Evolutionary conservation across 257 asterid genomes (phyloP), one percentile per base, ranked within the genome.

Genomic region (Salvia hispanica): DNA sequence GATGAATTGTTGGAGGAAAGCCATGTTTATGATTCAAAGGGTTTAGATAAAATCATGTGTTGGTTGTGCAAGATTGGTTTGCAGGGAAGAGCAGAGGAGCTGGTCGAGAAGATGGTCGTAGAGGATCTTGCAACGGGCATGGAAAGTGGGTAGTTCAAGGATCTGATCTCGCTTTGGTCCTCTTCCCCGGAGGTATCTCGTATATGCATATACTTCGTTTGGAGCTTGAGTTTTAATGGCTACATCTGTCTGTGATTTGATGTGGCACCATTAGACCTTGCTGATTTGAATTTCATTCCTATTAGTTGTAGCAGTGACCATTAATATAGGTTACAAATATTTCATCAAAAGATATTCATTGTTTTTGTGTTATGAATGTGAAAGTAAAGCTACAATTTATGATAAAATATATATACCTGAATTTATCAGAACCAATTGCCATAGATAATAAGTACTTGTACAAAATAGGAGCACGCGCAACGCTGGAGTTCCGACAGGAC

Each of bases 1-100:
- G 64, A 72, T 6, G 81, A 80, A 48, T 76, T 76, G 85, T 53
- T 86, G 64, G 74, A 37, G 9, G 54, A 40, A 39, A 78, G 67
- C 54, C 31, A 54, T 16, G 62, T 72, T 72, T 78, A 74, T 64
- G 67, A 10, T 37, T 69, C 79, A 1, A 43, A 28, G 25, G 60
- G 69, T 43, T 59, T 74, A 34, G 85, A 82, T 75, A 72, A 72
- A 57, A 46, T 84, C 4, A 34, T 79, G 15, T 67, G 77, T 40
- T 61, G 72, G 66, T 58, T 73, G 47, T 78, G 83, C 77, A 66
- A 71, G 59, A 73, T 11, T 55, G 81, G 82, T 6, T 64, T 73
- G 72, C 62, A 14, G 61, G 47, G 16, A 34, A 47, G 71, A 67
- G 82, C 83, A n/a, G 55, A 45, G 14, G 80, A 76, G 67, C 53